A percentile compares a stretch with the other conserved stretches of the same genome.
Conservation (phyloP, 2,329 filamentous ascomycete genomes). For the Verticillium dahliae region DNA sequence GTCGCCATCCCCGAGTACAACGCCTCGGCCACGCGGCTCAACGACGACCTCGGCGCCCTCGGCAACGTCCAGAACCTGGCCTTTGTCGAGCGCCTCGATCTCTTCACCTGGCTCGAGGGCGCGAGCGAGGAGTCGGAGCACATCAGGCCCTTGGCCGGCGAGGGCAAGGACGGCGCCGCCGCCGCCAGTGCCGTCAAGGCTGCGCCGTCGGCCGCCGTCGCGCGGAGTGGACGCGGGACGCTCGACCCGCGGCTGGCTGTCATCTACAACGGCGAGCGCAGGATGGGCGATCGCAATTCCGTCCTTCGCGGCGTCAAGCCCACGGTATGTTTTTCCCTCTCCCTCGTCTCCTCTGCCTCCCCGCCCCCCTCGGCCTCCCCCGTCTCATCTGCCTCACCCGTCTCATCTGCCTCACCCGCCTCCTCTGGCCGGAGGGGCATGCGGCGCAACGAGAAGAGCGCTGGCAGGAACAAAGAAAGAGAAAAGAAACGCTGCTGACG, state of each 20-base stretch:
- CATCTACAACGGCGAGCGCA: conserved; percentile 87
- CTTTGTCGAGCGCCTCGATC: conserved; percentile 85
- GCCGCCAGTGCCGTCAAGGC: conserved; percentile 29
- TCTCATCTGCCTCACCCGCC: neutral
- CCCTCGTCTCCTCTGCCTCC: neutral
- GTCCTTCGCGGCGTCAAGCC: conserved; percentile 81
- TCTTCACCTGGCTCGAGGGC: conserved; percentile 90
- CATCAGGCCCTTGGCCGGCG: conserved; percentile 74
- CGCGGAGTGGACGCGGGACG: conserved; percentile 55
- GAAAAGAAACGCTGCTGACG: neutral
- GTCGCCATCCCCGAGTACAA: conserved; percentile 88
- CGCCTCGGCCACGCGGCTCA: conserved; percentile 70
- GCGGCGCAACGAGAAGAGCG: neutral
- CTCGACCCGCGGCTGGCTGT: conserved; percentile 76
- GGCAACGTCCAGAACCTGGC: conserved; percentile 79
- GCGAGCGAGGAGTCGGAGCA: conserved; percentile 87
- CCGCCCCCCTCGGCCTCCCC: no score
- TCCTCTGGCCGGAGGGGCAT: neutral
- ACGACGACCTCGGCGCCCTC: conserved; percentile 63
- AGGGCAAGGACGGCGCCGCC: conserved; percentile 30
- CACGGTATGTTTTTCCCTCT: conserved; percentile 51
- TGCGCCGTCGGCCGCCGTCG: conserved; percentile 31
- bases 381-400: no score
- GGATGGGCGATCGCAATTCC: conserved; percentile 88
- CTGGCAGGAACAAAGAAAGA: neutral